Evolutionary conservation across 2,329 filamentous ascomycete genomes (phyloP), one percentile per base, ranked within the genome.

Genomic region (Cordyceps cicadae): DNA sequence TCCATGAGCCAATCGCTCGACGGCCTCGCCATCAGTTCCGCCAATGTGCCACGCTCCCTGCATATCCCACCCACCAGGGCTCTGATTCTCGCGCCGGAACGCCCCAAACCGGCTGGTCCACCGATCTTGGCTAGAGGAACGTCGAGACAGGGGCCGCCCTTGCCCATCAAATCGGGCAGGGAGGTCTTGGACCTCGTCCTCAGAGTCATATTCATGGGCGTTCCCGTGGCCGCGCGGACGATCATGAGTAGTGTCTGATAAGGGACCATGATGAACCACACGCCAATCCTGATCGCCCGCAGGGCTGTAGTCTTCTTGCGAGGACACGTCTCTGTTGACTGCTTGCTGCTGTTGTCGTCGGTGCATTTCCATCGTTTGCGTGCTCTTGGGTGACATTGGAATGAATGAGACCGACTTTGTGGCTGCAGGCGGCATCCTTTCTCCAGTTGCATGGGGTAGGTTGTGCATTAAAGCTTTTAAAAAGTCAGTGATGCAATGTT

Each of bases 351-450:
- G 73, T 14, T 72, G 69, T 39, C 67, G 67, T 45, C 68, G 74
- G 62, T 79, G 79, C 29, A 72, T 68, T 21, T 72, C 69, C 66
- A 81, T 75, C 0, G 78, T 80, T 59, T 69, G 74, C 0, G 76
- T 76, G 17, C 78, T 81, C 57, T 77, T 75, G 0, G 80, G 80
- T 3, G 79, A 82, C 46, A 82, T 66, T 0, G 80, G 79, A 2
- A 76, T 73, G 59, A 81, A 82, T 1, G 70, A 65, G 1, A 82
- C 78, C 0, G 76, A 76, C 62, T 79, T 79, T 24, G 71, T 62
- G 12, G 64, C 62, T 65, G 50, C 46, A 1, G 43, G 53, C 9
- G 45, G 41, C 17, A 51, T 54, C 39, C 51, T 58, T 17, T 26
- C 4, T 5, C 26, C 61, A 52, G 49, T 24, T 7, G 39, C 54